phyloP scores from a whole-genome alignment of 176 grass and related monocot species.

The Urochloa ruziziensis region DNA sequence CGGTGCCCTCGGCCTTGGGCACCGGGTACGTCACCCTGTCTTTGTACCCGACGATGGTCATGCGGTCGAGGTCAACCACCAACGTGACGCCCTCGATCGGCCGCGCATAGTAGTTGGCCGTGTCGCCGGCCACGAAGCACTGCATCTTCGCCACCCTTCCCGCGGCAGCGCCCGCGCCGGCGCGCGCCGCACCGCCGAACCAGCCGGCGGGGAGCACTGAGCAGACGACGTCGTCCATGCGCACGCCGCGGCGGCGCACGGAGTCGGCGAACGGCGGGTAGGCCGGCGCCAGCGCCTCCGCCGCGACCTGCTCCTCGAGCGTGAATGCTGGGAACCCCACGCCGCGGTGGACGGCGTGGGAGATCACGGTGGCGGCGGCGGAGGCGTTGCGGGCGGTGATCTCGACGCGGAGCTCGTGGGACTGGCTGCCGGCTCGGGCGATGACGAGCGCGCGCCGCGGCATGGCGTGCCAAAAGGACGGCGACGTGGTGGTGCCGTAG shows the following conservation, averaged over 20 bases:
- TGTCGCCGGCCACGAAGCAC: slow-evolving; percentile 42
- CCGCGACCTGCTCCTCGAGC: slow-evolving; percentile 39
- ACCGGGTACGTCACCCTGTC: slow-evolving; percentile 49
- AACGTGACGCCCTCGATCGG: slow-evolving; percentile 65
- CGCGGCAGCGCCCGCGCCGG: too few relatives aligned
- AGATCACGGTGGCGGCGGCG: slow-evolving; percentile 26
- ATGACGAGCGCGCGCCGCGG: slow-evolving; percentile 49
- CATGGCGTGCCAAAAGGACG: neutral
- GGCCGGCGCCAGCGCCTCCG: slow-evolving; percentile 26
- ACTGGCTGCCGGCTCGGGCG: slow-evolving; percentile 33
- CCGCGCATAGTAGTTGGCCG: slow-evolving; percentile 62
- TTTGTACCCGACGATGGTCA: slow-evolving; percentile 61
- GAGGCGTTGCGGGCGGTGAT: neutral
- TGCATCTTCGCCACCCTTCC: slow-evolving; percentile 50
- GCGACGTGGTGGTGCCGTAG: slow-evolving; percentile 1
- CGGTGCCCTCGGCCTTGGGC: slow-evolving; percentile 56
- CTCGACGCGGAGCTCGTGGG: slow-evolving; percentile 61
- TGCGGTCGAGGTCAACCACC: slow-evolving; percentile 64
- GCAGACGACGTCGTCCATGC: slow-evolving; percentile 47
- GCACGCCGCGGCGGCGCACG: slow-evolving; percentile 34
- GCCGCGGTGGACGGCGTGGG: slow-evolving; percentile 46
- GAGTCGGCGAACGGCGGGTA: slow-evolving; percentile 58
- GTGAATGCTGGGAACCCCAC: slow-evolving; percentile 47
- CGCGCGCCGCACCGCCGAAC: slow-evolving; percentile 35
- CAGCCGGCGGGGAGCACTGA: slow-evolving; percentile 43